Evolutionary conservation across 768 basidiomycete species (phyloP), one percentile per base, ranked within the genome.

Genomic region (Gymnopilus dilepis): DNA sequence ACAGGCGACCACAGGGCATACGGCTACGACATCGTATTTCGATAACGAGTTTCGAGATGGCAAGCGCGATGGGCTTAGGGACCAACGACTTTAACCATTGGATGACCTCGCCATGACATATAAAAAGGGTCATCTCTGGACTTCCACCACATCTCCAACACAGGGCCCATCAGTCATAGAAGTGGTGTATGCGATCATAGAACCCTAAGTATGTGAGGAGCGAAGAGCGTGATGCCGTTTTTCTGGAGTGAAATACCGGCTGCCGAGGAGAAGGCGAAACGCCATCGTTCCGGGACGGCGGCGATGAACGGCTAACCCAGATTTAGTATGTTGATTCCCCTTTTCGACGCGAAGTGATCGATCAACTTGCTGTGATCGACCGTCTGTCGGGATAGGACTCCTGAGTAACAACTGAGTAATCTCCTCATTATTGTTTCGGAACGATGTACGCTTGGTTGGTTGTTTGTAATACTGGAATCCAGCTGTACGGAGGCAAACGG

Each of bases 141-240:
- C n/a, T n/a, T n/a, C n/a, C n/a, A n/a, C n/a, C n/a, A n/a, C n/a
- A n/a, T n/a, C n/a, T n/a, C n/a, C n/a, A n/a, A n/a, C n/a, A n/a
- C n/a, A n/a, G n/a, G n/a, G n/a, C n/a, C n/a, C n/a, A n/a, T n/a
- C n/a, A n/a, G n/a, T n/a, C n/a, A n/a, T n/a, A n/a, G n/a, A 37
- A 74, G 68, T 1, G 85, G 86, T 3, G 84, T 86, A 0, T 75
- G 74, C 1, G 80, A 60, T 89, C 86, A 30, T 76, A 60, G 70
- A 89, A 89, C 2, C 78, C 86, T n/a, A n/a, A n/a, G n/a, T n/a
- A 84, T 85, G 66, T 90, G 88, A 4, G 88, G 86, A 0, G 87
- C 85, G 55, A 88, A 80, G 13, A 76, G 66, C 0, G 86, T 84
- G 15, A 84, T 81, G 59, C 77, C 79, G 1, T 78, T 81, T 59